These are phyloP conservation scores for Daldinia grandis DNA, from an alignment of 495 filamentous ascomycete species.

Conservation along the genomic window DNA sequence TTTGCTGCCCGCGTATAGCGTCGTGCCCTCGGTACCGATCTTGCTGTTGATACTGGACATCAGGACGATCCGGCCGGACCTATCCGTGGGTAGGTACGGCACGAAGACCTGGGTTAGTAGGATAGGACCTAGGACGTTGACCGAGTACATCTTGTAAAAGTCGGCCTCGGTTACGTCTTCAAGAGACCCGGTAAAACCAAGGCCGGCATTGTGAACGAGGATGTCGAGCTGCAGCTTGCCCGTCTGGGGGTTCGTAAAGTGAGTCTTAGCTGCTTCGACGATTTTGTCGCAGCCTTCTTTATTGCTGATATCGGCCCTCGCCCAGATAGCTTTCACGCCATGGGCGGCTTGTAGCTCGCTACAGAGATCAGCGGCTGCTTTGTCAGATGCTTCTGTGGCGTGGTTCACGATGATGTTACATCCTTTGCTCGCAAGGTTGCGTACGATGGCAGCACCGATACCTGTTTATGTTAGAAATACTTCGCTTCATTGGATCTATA, in stretches of 20 bases:
- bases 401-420: conserved; percentile 74
- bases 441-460: conserved; percentile 85
- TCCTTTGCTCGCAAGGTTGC: conserved; percentile 80
- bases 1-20: not conserved
- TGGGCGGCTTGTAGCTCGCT: not conserved
- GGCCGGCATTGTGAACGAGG: conserved; percentile 83
- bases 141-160: not conserved
- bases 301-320: not conserved
- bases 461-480: conserved; percentile 56
- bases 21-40: not conserved
- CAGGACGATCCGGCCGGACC: not conserved
- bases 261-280: conserved; percentile 42
- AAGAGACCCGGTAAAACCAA: not conserved
- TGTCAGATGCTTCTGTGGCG: conserved; percentile 61
- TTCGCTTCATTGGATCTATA: not conserved
- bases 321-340: not conserved
- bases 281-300: not conserved
- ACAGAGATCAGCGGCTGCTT: conserved; percentile 44
- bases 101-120: not conserved
- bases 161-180: not conserved
- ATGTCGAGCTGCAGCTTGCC: conserved; percentile 77
- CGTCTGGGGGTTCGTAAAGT: conserved; percentile 34
- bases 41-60: not conserved
- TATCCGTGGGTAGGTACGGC: not conserved
- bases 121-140: not conserved